Conservation (phyloP, 495 filamentous ascomycete species). For the Aspergillus saccharolyticus region DNA sequence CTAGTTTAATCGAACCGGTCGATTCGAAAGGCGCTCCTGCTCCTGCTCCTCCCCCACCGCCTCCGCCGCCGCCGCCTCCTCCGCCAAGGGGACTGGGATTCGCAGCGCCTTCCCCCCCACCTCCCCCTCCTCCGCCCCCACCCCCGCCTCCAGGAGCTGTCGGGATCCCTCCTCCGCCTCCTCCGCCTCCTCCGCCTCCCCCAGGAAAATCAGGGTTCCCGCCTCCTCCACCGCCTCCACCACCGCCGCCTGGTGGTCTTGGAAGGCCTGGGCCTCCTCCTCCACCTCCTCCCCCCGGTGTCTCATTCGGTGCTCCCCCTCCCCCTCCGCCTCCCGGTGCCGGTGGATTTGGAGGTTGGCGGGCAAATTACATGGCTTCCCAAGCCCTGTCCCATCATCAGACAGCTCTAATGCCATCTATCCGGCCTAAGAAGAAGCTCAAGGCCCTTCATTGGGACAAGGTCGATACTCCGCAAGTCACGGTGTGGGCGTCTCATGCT, state of each 20-base stretch:
- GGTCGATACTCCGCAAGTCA: constrained; percentile 87
- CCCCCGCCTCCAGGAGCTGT: constrained; percentile 40
- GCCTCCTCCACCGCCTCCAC: constrained; percentile 48
- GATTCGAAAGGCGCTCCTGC: constrained; percentile 36
- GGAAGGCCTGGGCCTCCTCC: constrained; percentile 46
- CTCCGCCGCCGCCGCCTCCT: constrained; percentile 20
- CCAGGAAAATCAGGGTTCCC: constrained; percentile 48
- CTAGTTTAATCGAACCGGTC: too few relatives aligned
- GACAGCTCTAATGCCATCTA: constrained; percentile 60
- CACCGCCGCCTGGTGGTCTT: constrained; percentile 26
- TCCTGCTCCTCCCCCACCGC: constrained; percentile 34
- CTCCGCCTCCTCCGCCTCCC: constrained; percentile 38
- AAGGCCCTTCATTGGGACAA: constrained; percentile 99
- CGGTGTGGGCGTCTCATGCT: constrained; percentile 88
- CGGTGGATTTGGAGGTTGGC: constrained; percentile 53
- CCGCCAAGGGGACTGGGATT: constrained; percentile 29
- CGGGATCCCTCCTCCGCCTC: constrained; percentile 32
- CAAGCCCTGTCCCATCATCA: constrained; percentile 35
- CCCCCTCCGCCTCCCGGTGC: constrained; percentile 56
- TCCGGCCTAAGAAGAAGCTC: constrained; percentile 95
- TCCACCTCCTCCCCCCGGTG: constrained; percentile 51
- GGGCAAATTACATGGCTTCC: constrained; percentile 45
- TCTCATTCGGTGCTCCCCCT: constrained; percentile 39
- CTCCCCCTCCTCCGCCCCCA: constrained; percentile 43
- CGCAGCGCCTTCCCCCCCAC: constrained; percentile 25